Base-by-base conservation (phyloP, 768 basidiomycete species). In the Boletus tomentosulus region DNA sequence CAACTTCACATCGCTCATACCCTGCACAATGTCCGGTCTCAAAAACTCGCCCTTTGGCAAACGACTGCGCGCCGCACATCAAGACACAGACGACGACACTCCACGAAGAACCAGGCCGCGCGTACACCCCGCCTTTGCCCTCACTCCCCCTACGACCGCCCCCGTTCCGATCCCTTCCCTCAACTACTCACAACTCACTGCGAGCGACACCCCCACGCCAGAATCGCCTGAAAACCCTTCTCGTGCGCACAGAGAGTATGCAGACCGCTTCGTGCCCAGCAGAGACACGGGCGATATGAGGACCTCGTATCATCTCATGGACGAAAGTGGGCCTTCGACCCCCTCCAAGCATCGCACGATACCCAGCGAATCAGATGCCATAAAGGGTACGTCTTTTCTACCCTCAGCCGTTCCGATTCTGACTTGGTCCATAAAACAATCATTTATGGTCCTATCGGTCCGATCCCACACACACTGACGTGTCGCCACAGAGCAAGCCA, bases 21-120 rank as follows among this genome's bases (percentile, higher is more conserved):
- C 19, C 19, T 15, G 15, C 38, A 42, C 50, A 45, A 89, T 89
- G 87, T 84, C 87, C 54, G 81, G 82, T 51, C 79, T 90, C 72
- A 88, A 87, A 76, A 89, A 90, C 71, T 89, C 89, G 63, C 86
- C 86, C 1, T 91, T 89, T 71, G 88, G 87, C 41, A 91, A 90
- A 65, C 83, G 89, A 12, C 77, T 91, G n/a, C 83, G 88, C 41
- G 85, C 85, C 13, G 78, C 84, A 4, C 83, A 86, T 56, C 76
- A 79, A 61, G 84, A 87, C 63, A 39, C 57, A 28, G 71, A 69
- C 22, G 85, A 86, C 54, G 81, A 84, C 48, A 69, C 76, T 3
- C 81, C 79, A 0, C 68, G 80, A 50, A 73, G 81, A 60, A 79
- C 71, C 59, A 74, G 82, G 38, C 77, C 76, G 38, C 75, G 82